Evolutionary conservation across 108 stramenopile species (phyloP).

Genomic region (Fistulifera solaris): DNA sequence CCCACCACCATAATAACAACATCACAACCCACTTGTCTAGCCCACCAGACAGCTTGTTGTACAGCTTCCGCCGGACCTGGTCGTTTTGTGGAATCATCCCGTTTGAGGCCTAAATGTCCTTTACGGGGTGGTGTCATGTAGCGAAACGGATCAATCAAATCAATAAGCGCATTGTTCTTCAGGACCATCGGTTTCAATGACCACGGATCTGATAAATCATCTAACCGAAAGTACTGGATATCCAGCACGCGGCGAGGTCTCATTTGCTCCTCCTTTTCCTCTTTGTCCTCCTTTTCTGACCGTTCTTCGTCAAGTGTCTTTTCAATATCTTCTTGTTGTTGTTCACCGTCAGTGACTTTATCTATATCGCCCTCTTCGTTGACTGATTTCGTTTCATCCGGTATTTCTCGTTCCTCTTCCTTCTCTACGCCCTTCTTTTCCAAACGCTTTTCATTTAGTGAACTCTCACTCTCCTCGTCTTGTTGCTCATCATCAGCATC

Average conservation of each 20-base stretch:
- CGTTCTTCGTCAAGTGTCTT: no score
- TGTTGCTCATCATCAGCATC: no score
- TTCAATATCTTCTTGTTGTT: no score
- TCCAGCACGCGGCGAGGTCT: constrained; percentile 2
- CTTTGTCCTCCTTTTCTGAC: not conserved
- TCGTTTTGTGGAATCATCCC: not conserved
- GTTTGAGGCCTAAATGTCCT: constrained; percentile 1
- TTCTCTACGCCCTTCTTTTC: no score
- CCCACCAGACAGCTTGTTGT: constrained; percentile 4
- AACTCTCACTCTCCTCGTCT: no score
- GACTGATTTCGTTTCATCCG: no score
- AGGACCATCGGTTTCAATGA: constrained; percentile 1
- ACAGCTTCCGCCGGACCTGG: not conserved
- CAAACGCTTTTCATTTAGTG: no score
- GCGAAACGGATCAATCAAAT: constrained; percentile 1
- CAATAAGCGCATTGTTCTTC: constrained; percentile 4
- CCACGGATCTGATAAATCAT: constrained; percentile 2
- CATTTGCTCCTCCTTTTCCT: not conserved
- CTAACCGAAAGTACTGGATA: constrained; percentile 9
- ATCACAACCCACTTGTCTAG: constrained; percentile 10
- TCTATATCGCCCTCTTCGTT: no score
- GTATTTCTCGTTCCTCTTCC: no score
- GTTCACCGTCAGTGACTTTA: no score
- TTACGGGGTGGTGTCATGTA: constrained; percentile 1
- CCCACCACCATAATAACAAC: constrained; percentile 7